These are phyloP conservation scores for Rhypophila decipiens DNA, from an alignment of 495 filamentous ascomycete species.

Conservation along the genomic window DNA sequence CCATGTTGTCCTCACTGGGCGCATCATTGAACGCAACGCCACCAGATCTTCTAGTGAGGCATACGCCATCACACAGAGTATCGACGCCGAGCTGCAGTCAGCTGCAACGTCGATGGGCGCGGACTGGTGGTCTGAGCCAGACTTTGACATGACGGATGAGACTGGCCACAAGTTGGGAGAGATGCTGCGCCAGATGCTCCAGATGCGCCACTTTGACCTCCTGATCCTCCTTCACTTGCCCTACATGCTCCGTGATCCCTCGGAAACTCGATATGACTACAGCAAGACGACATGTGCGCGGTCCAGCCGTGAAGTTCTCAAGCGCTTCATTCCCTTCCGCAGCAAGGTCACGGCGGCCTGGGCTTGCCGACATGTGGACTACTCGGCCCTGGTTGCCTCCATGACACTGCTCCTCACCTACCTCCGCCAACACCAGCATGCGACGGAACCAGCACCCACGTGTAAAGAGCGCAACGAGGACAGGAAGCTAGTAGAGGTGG, in stretches of 20 bases:
- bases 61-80: conserved; percentile 31
- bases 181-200: conserved; percentile 29
- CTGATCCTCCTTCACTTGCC: conserved; percentile 40
- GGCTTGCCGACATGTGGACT: conserved; percentile 40
- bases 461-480: conserved; percentile 32
- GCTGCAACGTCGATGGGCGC: conserved; percentile 28
- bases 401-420: conserved; percentile 40
- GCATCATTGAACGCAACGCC: conserved; percentile 38
- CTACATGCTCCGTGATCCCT: conserved; percentile 38
- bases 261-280: conserved; percentile 40
- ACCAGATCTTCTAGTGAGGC: conserved; percentile 10
- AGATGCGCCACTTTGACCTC: conserved; percentile 42
- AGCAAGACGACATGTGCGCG: conserved; percentile 39
- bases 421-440: conserved; percentile 24
- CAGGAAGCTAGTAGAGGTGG: conserved; percentile 21
- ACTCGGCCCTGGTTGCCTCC: conserved; percentile 37
- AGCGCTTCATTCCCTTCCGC: conserved; percentile 34
- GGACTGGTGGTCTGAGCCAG: conserved; percentile 32
- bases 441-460: conserved; percentile 18
- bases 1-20: conserved; percentile 27
- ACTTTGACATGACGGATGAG: conserved; percentile 9
- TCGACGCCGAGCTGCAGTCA: conserved; percentile 38
- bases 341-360: conserved; percentile 24
- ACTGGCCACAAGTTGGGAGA: conserved; percentile 12
- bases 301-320: conserved; percentile 35